Percentiles rank a stretch among this genome's conserved stretches.
Evolutionary conservation across 768 basidiomycete species (phyloP).

Genomic region (Clitopilus hobsonii): DNA sequence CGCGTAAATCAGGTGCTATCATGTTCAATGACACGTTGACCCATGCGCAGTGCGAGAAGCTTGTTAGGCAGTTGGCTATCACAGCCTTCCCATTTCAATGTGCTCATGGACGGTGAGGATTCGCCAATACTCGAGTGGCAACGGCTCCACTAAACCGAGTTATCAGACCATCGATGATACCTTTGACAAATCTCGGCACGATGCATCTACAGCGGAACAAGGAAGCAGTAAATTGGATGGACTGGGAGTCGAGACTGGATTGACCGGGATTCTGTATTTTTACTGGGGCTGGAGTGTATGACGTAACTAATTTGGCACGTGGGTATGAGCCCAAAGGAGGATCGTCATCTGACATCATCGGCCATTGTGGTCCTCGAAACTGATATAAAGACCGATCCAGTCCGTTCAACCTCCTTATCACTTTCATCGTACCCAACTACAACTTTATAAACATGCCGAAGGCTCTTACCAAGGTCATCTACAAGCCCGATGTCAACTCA

Average conservation of each 20-base stretch:
- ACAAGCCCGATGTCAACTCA: slow-evolving; percentile 70
- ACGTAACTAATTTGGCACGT: slow-evolving; percentile 2
- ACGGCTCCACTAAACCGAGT: neutral
- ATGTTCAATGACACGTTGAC: slow-evolving; percentile 91
- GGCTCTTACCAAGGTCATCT: slow-evolving; percentile 63
- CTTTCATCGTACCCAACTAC: slow-evolving; percentile 11
- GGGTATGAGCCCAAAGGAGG: slow-evolving; percentile 25
- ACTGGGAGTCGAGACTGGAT: slow-evolving; percentile 13
- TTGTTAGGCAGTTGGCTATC: slow-evolving; percentile 62
- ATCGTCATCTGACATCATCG: slow-evolving; percentile 18
- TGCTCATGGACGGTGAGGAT: slow-evolving; percentile 83
- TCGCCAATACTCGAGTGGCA: slow-evolving; percentile 8
- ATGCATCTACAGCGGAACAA: neutral
- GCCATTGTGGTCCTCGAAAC: slow-evolving; percentile 13
- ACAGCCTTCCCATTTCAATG: slow-evolving; percentile 92
- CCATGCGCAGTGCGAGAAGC: slow-evolving; percentile 58
- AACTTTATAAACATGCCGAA: slow-evolving; percentile 35
- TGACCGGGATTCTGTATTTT: too few relatives aligned
- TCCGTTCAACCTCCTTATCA: slow-evolving; percentile 5
- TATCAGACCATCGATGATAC: slow-evolving; percentile 36
- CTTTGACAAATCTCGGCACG: slow-evolving; percentile 24
- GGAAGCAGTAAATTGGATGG: neutral
- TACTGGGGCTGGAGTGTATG: neutral
- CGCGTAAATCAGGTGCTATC: slow-evolving; percentile 66
- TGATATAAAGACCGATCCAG: neutral